Conservation (phyloP, 2,329 filamentous ascomycete genomes). For the Exophiala sideris region DNA sequence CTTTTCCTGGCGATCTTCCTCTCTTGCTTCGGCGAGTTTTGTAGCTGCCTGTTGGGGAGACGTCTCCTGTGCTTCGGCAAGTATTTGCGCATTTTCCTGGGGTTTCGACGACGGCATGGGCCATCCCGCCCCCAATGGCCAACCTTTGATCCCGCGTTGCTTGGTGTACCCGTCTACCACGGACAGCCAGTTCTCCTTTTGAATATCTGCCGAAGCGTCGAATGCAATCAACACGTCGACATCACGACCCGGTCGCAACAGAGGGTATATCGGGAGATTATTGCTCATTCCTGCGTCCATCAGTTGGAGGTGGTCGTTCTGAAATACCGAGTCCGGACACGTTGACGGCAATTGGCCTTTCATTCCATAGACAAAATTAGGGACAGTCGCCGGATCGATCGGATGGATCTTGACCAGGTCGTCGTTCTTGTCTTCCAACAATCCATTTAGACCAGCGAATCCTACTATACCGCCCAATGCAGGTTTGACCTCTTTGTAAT, state of each 20-base stretch:
- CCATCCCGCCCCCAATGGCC: conserved; percentile 95
- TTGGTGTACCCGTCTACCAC: conserved; percentile 89
- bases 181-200: conserved; percentile 92
- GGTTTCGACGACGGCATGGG: conserved; percentile 61
- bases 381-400: conserved; percentile 84
- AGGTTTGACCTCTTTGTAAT: conserved; percentile 90
- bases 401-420: conserved; percentile 90
- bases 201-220: conserved; percentile 89
- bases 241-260: conserved; percentile 80
- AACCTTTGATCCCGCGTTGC: conserved; percentile 86
- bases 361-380: conserved; percentile 85
- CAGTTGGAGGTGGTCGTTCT: conserved; percentile 68
- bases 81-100: conserved; percentile 59
- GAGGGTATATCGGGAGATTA: conserved; percentile 91
- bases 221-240: conserved; percentile 91
- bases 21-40: conserved; percentile 60
- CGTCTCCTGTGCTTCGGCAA: conserved; percentile 65
- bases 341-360: conserved; percentile 68
- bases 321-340: conserved; percentile 72
- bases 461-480: conserved; percentile 71
- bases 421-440: conserved; percentile 77
- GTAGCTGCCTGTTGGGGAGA: conserved; percentile 58
- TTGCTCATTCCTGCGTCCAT: conserved; percentile 99
- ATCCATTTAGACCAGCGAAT: conserved; percentile 71
- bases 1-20: conserved; percentile 35